Conservation (phyloP, 805 yeast species). For the Myxozyma monticola region DNA sequence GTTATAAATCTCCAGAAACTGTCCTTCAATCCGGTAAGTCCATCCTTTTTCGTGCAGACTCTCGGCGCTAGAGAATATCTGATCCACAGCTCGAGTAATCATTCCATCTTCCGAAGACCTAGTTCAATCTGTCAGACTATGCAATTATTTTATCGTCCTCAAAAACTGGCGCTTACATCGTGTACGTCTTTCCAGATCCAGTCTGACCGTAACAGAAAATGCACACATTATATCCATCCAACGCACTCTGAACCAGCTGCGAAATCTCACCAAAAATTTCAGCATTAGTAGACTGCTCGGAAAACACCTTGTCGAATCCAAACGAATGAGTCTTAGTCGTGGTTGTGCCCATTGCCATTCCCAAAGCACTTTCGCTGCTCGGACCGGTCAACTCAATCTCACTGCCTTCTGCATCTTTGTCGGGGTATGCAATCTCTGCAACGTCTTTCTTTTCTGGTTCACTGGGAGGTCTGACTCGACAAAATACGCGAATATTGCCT, state of each 20-base stretch:
- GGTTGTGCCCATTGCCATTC: conserved; percentile 30
- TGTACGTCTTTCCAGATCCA: conserved; percentile 90
- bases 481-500: conserved; percentile 89
- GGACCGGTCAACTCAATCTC: conserved; percentile 34
- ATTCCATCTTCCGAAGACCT: conserved; percentile 68
- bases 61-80: conserved; percentile 61
- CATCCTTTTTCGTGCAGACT: conserved; percentile 57
- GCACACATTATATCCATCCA: conserved; percentile 90
- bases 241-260: conserved; percentile 77
- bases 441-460: conserved; percentile 30
- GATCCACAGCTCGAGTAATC: conserved; percentile 71
- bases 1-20: conserved; percentile 86
- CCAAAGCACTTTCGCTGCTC: conserved; percentile 22
- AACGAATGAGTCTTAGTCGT: conserved; percentile 45
- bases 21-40: conserved; percentile 63
- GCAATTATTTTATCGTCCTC: background rate
- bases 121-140: no score
- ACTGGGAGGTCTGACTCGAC: conserved; percentile 71
- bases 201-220: conserved; percentile 98
- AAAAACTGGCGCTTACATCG: conserved; percentile 53
- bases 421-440: conserved; percentile 41
- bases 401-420: conserved; percentile 33
- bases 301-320: conserved; percentile 78
- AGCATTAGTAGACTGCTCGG: conserved; percentile 51
- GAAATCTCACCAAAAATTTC: conserved; percentile 81